Evolutionary conservation across 1,284 basidiomycete species (phyloP).

Genomic region (Sanguinoderma infundibulare): DNA sequence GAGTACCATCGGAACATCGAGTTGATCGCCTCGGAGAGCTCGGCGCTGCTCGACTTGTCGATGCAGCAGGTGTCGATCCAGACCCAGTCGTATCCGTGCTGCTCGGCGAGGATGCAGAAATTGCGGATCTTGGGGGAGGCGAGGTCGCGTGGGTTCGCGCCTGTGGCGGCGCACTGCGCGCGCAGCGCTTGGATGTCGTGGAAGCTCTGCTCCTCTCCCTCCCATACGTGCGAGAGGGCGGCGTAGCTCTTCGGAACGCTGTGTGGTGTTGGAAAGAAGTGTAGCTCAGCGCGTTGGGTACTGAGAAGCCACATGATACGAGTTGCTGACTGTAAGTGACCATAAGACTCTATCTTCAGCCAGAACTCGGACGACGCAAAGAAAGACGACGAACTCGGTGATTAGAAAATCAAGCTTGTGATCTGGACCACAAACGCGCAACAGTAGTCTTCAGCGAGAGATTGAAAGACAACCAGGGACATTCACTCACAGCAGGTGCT

Average conservation of each 20-base stretch:
- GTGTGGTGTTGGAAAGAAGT: not conserved
- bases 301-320: not conserved
- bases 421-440: no score
- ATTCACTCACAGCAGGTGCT: no score
- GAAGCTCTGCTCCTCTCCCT: constrained; percentile 2
- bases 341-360: no score
- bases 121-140: not conserved
- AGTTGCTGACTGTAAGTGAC: no score
- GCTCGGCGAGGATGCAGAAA: not conserved
- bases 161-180: not conserved
- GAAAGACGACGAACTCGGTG: no score
- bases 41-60: constrained; percentile 19
- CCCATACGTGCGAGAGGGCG: constrained; percentile 4
- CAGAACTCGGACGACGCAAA: no score
- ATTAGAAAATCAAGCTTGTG: no score
- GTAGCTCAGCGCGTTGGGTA: not conserved
- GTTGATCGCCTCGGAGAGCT: constrained; percentile 21
- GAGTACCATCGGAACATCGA: constrained; percentile 16
- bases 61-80: constrained; percentile 22
- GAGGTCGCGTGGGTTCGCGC: not conserved
- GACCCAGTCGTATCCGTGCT: constrained; percentile 3
- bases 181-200: not conserved
- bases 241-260: not conserved
- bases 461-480: no score
- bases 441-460: no score